Conservation (phyloP, 169 alveolate species). For the Eimeria praecox region DNA sequence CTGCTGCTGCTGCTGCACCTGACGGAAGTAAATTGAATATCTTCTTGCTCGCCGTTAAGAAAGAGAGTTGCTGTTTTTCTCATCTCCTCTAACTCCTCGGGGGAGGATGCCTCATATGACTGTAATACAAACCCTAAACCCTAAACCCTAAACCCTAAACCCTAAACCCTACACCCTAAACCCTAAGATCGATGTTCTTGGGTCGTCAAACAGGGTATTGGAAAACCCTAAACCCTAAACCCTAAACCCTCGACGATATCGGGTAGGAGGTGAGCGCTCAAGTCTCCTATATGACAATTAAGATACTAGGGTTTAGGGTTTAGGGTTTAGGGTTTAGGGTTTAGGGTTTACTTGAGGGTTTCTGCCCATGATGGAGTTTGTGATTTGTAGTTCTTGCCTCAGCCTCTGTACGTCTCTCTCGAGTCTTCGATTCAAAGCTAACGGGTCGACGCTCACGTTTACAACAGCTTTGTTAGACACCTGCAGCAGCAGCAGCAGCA, state of each 20-base stretch:
- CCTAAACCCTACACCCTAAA: background rate
- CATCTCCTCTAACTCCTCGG: conserved; percentile 90
- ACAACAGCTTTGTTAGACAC: conserved; percentile 75
- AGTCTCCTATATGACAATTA: too few relatives aligned
- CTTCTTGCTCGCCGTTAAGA: conserved; percentile 91
- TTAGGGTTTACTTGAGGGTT: conserved; percentile 83
- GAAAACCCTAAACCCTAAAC: background rate
- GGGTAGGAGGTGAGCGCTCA: background rate
- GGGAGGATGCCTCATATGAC: conserved; percentile 93
- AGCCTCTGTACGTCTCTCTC: conserved; percentile 95
- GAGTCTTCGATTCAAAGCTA: conserved; percentile 86
- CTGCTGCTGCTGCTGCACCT: conserved; percentile 77
- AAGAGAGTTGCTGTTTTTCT: conserved; percentile 87
- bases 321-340: too few relatives aligned
- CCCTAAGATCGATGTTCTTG: too few relatives aligned
- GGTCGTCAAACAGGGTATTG: too few relatives aligned
- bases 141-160: background rate
- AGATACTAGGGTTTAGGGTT: too few relatives aligned
- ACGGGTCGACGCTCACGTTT: conserved; percentile 74
- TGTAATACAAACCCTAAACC: background rate
- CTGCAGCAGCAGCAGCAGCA: conserved; percentile 35
- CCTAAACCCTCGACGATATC: background rate
- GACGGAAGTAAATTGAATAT: conserved; percentile 91
- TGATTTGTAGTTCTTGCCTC: conserved; percentile 96
- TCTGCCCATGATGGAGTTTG: conserved; percentile 94